Conservation (phyloP, 257 asterid species). For the Handroanthus guayacan region DNA sequence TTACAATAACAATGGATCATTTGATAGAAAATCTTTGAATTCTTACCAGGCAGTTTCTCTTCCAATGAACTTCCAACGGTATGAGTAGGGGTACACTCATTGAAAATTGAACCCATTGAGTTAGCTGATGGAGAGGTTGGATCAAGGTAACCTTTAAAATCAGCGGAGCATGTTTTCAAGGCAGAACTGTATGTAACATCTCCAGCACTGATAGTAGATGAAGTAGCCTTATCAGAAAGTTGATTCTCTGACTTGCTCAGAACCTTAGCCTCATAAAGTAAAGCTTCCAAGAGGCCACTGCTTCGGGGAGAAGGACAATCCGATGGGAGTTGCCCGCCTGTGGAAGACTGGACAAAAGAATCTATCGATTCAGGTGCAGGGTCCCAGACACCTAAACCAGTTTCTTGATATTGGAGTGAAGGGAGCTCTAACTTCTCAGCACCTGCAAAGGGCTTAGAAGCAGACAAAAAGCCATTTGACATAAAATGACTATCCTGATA, state of each 20-base stretch:
- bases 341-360: slow-evolving; percentile 54
- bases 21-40: slow-evolving; percentile 12
- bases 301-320: slow-evolving; percentile 60
- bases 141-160: slow-evolving; percentile 46
- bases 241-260: slow-evolving; percentile 52
- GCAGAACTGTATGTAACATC: slow-evolving; percentile 47
- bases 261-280: slow-evolving; percentile 62
- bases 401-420: slow-evolving; percentile 78
- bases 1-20: neutral
- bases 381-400: slow-evolving; percentile 55
- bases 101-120: slow-evolving; percentile 46
- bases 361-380: slow-evolving; percentile 57
- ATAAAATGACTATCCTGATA: slow-evolving; percentile 50
- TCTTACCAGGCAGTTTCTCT: slow-evolving; percentile 44
- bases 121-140: slow-evolving; percentile 50
- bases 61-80: slow-evolving; percentile 45
- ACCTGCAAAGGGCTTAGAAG: slow-evolving; percentile 62
- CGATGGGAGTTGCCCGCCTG: slow-evolving; percentile 45
- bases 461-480: slow-evolving; percentile 61
- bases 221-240: slow-evolving; percentile 44
- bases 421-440: slow-evolving; percentile 85
- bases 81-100: slow-evolving; percentile 46
- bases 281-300: slow-evolving; percentile 74
- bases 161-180: slow-evolving; percentile 42
- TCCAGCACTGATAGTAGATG: slow-evolving; percentile 49